Evolutionary conservation across 495 filamentous ascomycete genomes (phyloP).

Genomic region (Penicillium goetzii): DNA sequence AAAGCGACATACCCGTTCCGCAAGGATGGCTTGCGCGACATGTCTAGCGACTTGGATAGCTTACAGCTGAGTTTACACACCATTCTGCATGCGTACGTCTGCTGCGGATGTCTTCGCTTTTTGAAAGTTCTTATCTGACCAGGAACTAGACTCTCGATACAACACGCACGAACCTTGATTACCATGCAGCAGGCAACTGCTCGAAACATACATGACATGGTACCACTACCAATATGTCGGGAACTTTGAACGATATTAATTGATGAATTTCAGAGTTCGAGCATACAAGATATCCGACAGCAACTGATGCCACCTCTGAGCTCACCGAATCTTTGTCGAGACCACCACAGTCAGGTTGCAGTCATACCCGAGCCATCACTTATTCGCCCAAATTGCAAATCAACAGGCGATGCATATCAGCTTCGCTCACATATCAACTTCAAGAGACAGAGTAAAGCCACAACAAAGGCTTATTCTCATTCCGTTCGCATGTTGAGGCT

Average conservation of each 20-base stretch:
- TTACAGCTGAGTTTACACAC: neutral
- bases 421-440: neutral
- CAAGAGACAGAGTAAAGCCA: neutral
- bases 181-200: neutral
- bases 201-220: neutral
- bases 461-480: neutral
- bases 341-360: neutral
- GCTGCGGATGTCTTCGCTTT: neutral
- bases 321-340: neutral
- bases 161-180: neutral
- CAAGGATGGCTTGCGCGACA: conserved; percentile 2
- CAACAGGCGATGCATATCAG: neutral
- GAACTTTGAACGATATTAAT: neutral
- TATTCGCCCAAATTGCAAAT: neutral
- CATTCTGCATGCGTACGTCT: neutral
- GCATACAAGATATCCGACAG: neutral
- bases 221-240: neutral
- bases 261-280: neutral
- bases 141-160: neutral
- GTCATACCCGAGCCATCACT: neutral
- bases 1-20: conserved; percentile 13
- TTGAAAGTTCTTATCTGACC: neutral
- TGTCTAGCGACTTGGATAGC: conserved; percentile 3
- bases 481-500: neutral
- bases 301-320: neutral